Base-by-base conservation (phyloP, 345 rosid species). In the Arabis alpina region DNA sequence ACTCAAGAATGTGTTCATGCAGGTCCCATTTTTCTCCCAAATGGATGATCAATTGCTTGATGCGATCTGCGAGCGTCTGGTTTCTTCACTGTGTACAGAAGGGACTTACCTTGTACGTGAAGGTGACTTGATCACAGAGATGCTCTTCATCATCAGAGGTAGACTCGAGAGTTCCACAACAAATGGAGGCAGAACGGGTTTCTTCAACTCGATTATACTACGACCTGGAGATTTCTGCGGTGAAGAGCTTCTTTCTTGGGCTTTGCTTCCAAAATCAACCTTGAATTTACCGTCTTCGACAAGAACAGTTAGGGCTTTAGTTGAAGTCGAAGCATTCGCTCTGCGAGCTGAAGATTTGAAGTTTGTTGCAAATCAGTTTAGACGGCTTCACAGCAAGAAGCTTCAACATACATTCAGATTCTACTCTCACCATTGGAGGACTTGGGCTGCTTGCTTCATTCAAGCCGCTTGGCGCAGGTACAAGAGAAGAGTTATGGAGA, bases 41-140 rank as follows among this genome's bases (percentile, higher is more conserved):
- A 91, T 94, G 99, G 99, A 94, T 77, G 93, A 88, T 79, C 97
- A 89, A 66, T 86, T 94, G 15, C 93, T 91, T 0, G 97, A 94
- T 73, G 99, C 96, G 27, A 94, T 91, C 69, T 94, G 99, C 8
- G 99, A 94, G 77, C 95, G 91, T 14, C 48, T 75, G 14, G 91
- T 85, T 11, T 94, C 97, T 14, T 91, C 86, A 39, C 81, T 94
- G 77, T 86, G 88, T 71, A 94, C 93, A 1, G 85, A 89, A 74
- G 86, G 85, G 60, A 91, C 93, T 39, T 85, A 82, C 79, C 81
- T 94, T 68, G 99, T 91, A 16, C 90, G 97, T 27, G 97, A 94
- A 80, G 98, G 97, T 39, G 97, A 94, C 75, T 90, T 97, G 0
- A 89, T 94, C 41, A 78, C 90, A 0, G 96, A 91, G 78, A 91